Percentiles rank a stretch among this genome's conserved stretches.
Conservation (phyloP, 371 early-diverging fungal species). For the Lichtheimia hyalospora region DNA sequence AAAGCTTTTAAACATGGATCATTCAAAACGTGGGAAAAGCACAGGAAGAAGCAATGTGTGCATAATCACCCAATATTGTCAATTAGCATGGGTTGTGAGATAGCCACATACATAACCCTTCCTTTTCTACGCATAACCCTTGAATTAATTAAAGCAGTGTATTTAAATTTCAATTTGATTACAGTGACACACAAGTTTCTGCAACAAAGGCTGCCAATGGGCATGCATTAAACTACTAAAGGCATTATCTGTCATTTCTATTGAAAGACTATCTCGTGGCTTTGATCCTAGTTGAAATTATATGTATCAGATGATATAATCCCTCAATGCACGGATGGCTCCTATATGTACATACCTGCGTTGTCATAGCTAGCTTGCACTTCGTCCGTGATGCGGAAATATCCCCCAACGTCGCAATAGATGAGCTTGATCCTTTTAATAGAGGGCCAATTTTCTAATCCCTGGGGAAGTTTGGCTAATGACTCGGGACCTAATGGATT, state of each 20-base stretch:
- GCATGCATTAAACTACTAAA: conserved; percentile 19
- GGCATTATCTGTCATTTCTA: conserved; percentile 21
- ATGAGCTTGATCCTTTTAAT: conserved; percentile 16
- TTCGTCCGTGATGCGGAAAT: neutral
- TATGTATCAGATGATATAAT: neutral
- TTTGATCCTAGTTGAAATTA: neutral
- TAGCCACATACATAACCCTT: neutral
- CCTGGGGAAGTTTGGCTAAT: conserved; percentile 1
- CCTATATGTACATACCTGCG: neutral
- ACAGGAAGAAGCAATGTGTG: neutral
- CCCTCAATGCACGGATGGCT: neutral
- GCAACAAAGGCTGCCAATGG: conserved; percentile 14
- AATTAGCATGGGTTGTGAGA: neutral
- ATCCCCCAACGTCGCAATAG: conserved; percentile 18
- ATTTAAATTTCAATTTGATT: conserved; percentile 4
- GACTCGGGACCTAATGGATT: conserved; percentile 27
- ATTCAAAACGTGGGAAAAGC: neutral
- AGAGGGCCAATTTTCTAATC: conserved; percentile 2
- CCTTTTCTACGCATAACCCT: neutral
- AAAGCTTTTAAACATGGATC: neutral
- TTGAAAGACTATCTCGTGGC: neutral
- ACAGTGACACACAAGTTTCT: neutral
- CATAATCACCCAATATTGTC: neutral
- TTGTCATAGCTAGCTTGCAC: neutral
- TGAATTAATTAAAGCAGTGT: neutral